These are phyloP conservation scores for Mesostigma viride DNA, from an alignment of 139 green algal genomes.

Conservation along the genomic window DNA sequence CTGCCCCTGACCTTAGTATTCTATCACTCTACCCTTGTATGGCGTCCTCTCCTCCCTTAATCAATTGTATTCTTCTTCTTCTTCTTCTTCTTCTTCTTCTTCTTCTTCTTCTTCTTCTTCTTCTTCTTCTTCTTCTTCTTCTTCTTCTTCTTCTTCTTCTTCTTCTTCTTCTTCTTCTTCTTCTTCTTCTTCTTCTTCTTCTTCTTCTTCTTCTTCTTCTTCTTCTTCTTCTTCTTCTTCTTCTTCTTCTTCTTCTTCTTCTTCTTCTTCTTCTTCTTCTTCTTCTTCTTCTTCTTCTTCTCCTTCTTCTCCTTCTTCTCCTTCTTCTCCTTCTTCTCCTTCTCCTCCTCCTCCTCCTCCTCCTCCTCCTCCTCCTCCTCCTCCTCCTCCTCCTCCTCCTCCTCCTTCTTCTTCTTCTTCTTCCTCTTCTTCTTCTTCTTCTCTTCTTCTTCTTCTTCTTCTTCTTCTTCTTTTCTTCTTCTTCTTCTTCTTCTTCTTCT, in stretches of 20 bases:
- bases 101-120: constrained; percentile 9
- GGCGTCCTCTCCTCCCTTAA: too few relatives aligned
- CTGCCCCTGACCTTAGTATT: too few relatives aligned
- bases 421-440: neutral
- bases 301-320: neutral
- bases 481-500: neutral
- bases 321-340: neutral
- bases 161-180: neutral
- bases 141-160: constrained; percentile 7
- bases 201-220: constrained; percentile 9
- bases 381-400: neutral
- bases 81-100: constrained; percentile 6
- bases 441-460: neutral
- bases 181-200: constrained; percentile 1
- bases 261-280: constrained; percentile 9
- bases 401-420: neutral
- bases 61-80: constrained; percentile 6
- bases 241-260: constrained; percentile 9
- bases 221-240: constrained; percentile 9
- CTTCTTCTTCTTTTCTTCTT: neutral
- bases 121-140: constrained; percentile 9
- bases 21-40: too few relatives aligned
- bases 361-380: neutral
- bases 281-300: constrained; percentile 7
- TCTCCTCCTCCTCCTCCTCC: neutral